Conservation (phyloP, 352 stramenopile genomes). For the Pythium plurisporium region DNA sequence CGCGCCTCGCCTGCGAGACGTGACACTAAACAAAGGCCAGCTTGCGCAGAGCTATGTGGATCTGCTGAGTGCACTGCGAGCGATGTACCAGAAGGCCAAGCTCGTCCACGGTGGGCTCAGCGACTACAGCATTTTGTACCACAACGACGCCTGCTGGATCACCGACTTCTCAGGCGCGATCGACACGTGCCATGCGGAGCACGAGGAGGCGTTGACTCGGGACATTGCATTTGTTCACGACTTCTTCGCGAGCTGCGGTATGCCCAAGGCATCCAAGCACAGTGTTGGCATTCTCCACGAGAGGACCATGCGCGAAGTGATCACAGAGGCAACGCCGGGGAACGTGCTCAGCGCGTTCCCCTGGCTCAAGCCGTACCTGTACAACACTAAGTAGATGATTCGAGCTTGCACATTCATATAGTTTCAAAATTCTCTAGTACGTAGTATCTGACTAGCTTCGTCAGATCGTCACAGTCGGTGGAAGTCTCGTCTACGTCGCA, state of each 20-base stretch:
- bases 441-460: too few relatives aligned
- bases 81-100: conserved; percentile 49
- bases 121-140: conserved; percentile 73
- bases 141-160: conserved; percentile 59
- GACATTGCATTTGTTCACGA: conserved; percentile 61
- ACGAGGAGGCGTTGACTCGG: conserved; percentile 42
- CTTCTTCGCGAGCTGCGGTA: conserved; percentile 59
- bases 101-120: conserved; percentile 47
- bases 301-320: conserved; percentile 23
- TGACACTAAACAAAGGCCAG: conserved; percentile 36
- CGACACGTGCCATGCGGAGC: conserved; percentile 51
- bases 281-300: conserved; percentile 20
- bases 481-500: neutral
- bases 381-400: conserved; percentile 19
- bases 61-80: conserved; percentile 34
- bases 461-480: too few relatives aligned
- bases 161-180: conserved; percentile 86
- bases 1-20: conserved; percentile 41
- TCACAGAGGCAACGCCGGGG: conserved; percentile 13
- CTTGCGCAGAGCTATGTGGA: conserved; percentile 37
- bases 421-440: neutral
- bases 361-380: conserved; percentile 27
- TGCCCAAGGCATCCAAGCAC: conserved; percentile 35
- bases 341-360: conserved; percentile 18
- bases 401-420: neutral